A percentile compares a stretch with the other conserved stretches of the same genome.
Conservation (phyloP, 352 stramenopile genomes). For the Achlya hypogyna region DNA sequence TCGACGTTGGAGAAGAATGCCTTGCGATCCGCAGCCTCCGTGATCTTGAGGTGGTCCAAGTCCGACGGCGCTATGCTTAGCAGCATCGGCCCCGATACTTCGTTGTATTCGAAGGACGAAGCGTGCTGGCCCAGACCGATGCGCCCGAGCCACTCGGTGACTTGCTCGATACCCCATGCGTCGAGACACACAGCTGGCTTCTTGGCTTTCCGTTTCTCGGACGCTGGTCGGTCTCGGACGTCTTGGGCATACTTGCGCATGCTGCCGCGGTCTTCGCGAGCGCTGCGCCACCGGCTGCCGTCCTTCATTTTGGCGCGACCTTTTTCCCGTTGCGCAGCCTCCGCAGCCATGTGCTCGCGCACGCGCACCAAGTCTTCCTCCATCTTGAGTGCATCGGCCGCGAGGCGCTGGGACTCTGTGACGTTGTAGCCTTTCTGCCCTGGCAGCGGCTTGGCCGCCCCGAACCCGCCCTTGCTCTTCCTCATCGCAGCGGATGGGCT, state of each 20-base stretch:
- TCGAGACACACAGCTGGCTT: constrained; percentile 21
- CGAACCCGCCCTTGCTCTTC: not conserved
- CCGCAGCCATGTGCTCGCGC: constrained; percentile 45
- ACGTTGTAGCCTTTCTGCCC: constrained; percentile 14
- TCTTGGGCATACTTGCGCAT: constrained; percentile 63
- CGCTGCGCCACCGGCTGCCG: constrained; percentile 65
- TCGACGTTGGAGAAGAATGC: constrained; percentile 44
- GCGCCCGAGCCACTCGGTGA: constrained; percentile 50
- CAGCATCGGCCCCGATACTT: constrained; percentile 46
- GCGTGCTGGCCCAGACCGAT: constrained; percentile 58
- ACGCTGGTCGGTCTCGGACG: constrained; percentile 20
- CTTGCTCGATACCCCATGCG: constrained; percentile 44
- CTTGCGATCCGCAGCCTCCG: constrained; percentile 50
- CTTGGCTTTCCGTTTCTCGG: constrained; percentile 21
- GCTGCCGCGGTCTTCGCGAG: constrained; percentile 58
- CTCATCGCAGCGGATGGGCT: not conserved
- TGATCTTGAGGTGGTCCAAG: constrained; percentile 40
- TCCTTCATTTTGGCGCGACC: constrained; percentile 48
- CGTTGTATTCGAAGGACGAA: constrained; percentile 65
- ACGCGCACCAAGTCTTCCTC: constrained; percentile 51
- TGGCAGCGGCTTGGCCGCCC: constrained; percentile 16
- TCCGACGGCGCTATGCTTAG: constrained; percentile 38
- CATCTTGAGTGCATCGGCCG: constrained; percentile 65
- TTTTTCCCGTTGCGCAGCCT: constrained; percentile 50
- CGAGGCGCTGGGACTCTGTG: constrained; percentile 33